phyloP scores from a whole-genome alignment of 768 basidiomycete species.

The Termitomyces sp. region DNA sequence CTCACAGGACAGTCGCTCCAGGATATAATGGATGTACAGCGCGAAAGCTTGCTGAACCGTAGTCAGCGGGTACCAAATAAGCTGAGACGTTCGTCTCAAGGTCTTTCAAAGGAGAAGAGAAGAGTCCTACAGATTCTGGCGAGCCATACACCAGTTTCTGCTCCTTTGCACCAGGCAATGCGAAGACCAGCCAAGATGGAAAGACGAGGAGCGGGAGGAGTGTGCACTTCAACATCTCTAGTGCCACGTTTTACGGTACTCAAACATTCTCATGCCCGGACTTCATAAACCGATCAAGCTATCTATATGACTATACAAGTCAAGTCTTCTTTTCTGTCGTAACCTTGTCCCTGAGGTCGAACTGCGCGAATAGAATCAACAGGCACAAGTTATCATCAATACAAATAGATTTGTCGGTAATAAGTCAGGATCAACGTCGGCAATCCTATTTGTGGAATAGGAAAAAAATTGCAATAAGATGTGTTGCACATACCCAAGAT shows the following conservation, averaged over 20 bases:
- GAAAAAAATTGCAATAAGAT: neutral
- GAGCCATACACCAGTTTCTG: slow-evolving; percentile 8
- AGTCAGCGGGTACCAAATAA: slow-evolving; percentile 16
- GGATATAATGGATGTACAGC: slow-evolving; percentile 21
- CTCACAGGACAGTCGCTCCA: slow-evolving; percentile 22
- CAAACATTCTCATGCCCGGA: neutral
- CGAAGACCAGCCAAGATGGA: neutral
- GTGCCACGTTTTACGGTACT: neutral
- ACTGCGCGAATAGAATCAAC: neutral
- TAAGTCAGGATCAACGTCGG: neutral
- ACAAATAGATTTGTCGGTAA: neutral
- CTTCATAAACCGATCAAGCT: neutral
- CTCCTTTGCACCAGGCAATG: neutral
- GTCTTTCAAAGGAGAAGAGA: slow-evolving; percentile 15
- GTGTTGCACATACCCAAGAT: neutral
- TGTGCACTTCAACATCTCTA: neutral
- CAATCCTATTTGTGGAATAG: neutral
- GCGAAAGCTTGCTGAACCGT: slow-evolving; percentile 18
- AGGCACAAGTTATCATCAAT: neutral
- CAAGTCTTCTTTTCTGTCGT: neutral
- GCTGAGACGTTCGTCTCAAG: slow-evolving; percentile 19
- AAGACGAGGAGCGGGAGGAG: neutral
- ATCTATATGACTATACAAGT: neutral
- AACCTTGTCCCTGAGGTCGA: neutral
- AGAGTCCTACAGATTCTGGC: slow-evolving; percentile 16